These are phyloP conservation scores for Xeromyces bisporus DNA, from an alignment of 495 filamentous ascomycete genomes.

Conservation along the genomic window DNA sequence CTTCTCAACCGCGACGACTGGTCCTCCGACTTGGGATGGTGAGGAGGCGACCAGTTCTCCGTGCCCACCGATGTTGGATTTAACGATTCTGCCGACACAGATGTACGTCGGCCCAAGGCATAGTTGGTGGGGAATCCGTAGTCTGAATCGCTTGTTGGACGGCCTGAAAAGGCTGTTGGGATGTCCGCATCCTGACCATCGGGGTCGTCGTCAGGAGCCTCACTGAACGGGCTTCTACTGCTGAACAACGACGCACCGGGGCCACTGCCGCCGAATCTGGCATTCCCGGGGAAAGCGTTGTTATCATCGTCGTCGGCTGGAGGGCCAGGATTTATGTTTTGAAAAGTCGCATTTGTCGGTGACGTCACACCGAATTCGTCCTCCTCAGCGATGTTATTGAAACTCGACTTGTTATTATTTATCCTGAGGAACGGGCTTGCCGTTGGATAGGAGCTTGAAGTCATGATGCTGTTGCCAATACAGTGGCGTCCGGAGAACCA, in stretches of 20 bases:
- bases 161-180: constrained; percentile 13
- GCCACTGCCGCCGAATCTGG: constrained; percentile 5
- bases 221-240: constrained; percentile 22
- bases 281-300: constrained; percentile 11
- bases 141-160: constrained; percentile 19
- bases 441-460: constrained; percentile 37
- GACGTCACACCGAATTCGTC: constrained; percentile 49
- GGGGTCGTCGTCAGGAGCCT: constrained; percentile 10
- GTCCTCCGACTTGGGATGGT: constrained; percentile 63
- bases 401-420: constrained; percentile 15
- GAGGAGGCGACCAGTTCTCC: constrained; percentile 82
- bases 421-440: constrained; percentile 37
- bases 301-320: constrained; percentile 15
- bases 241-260: constrained; percentile 14
- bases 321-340: constrained; percentile 17
- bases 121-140: constrained; percentile 84
- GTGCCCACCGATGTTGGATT: constrained; percentile 68
- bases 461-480: constrained; percentile 19
- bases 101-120: constrained; percentile 81
- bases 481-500: neutral
- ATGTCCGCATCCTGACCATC: constrained; percentile 14
- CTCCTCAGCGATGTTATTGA: constrained; percentile 39
- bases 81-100: constrained; percentile 90
- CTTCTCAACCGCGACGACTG: constrained; percentile 63
- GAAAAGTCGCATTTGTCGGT: constrained; percentile 41